Conservation (phyloP, 257 asterid species). For the Nyctanthes arbortristis region DNA sequence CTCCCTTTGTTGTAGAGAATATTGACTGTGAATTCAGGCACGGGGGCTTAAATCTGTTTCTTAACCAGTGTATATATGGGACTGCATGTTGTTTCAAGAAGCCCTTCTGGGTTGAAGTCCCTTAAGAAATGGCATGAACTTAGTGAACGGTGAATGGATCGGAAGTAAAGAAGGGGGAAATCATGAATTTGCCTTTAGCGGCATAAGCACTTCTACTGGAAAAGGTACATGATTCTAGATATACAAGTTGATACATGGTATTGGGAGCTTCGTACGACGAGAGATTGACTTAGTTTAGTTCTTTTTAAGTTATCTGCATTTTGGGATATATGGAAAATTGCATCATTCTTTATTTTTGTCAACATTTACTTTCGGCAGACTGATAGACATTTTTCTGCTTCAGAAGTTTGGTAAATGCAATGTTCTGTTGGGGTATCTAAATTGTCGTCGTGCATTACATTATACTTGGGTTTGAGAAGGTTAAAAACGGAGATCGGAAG, state of each 20-base stretch:
- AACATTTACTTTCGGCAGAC: too few species aligned
- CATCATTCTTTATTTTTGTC: too few species aligned
- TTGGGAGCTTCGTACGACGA: neutral
- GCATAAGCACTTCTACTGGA: neutral
- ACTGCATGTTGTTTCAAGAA: conserved; percentile 3
- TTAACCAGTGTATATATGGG: conserved; percentile 15
- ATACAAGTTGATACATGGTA: neutral
- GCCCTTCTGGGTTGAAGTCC: conserved; percentile 20
- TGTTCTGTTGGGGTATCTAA: too few species aligned
- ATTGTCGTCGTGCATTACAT: too few species aligned
- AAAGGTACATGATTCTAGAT: neutral
- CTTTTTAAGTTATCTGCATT: too few species aligned
- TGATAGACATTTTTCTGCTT: too few species aligned
- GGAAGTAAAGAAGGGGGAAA: conserved; percentile 22
- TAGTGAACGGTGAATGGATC: conserved; percentile 31
- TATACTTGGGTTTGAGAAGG: too few species aligned
- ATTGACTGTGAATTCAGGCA: neutral
- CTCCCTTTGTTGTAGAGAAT: too few species aligned
- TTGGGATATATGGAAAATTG: too few species aligned
- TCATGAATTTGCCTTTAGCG: neutral
- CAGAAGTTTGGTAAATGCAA: too few species aligned
- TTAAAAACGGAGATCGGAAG: too few species aligned
- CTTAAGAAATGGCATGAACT: conserved; percentile 36
- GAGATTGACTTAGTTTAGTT: too few species aligned
- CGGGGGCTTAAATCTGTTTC: neutral